Conservation (phyloP, 768 basidiomycete genomes). For the Mycena indigotica region DNA sequence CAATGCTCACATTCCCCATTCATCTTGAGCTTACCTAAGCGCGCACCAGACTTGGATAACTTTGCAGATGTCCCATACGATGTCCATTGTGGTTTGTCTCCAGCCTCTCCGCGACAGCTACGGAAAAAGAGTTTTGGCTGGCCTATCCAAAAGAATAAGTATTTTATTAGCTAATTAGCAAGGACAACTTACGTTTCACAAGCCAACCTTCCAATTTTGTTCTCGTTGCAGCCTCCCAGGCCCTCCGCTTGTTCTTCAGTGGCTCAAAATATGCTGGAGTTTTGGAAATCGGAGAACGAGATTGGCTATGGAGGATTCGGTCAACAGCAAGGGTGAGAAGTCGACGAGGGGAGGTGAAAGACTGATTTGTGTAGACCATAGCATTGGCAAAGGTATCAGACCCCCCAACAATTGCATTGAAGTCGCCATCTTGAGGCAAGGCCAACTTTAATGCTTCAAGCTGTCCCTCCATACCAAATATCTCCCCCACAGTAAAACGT, state of each 20-base stretch:
- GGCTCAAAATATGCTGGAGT: background rate
- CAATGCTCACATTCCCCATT: background rate
- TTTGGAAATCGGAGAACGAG: background rate
- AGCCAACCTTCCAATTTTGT: background rate
- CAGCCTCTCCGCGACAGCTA: background rate
- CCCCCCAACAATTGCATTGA: background rate
- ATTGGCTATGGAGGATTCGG: background rate
- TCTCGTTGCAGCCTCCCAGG: background rate
- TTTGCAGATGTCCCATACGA: background rate
- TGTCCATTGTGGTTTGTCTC: background rate
- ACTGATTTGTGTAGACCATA: background rate
- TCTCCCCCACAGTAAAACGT: background rate
- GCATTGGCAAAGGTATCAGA: background rate
- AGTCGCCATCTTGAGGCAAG: background rate
- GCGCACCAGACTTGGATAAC: too few relatives aligned
- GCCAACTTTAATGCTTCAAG: background rate
- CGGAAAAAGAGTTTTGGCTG: background rate
- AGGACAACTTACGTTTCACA: background rate
- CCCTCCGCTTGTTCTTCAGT: background rate
- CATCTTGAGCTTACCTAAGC: background rate
- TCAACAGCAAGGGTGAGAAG: background rate
- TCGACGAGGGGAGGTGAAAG: background rate
- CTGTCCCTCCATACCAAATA: background rate
- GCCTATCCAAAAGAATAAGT: too few relatives aligned
- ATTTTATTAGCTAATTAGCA: background rate